Base-by-base conservation (phyloP, 2,329 filamentous ascomycete species). In the Acrodontium crateriforme region DNA sequence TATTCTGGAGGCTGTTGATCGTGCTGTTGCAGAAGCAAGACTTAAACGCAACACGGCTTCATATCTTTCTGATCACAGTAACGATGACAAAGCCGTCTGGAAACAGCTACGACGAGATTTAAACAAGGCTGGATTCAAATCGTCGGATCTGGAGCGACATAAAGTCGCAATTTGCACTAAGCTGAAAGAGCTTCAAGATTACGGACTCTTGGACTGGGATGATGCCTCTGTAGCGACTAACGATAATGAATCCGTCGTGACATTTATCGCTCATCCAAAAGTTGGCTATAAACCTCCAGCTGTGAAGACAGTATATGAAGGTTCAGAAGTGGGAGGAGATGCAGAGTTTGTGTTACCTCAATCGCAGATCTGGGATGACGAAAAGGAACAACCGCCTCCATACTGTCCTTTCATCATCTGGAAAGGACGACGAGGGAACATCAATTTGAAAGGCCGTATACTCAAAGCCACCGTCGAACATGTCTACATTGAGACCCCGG, bases 81-180 rank as follows among this genome's bases (percentile, higher is more conserved):
- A 15, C 13, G 24, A 25, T 11, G 24, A 25, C 24, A 25, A 25
- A 13, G 24, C 8, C 6, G 24, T 25, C 10, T 25, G 24, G 24
- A 8, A 13, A 16, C 24, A 25, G 13, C 24, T 25, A 16, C 24
- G 24, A 9, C 7, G 24, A 7, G 24, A 25, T 15, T 15, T 25
- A 16, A 25, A 25, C 14, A 7, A 9, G 7, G 24, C 24, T 8
- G 24, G 24, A 8, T 14, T 25, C 24, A 25, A 25, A 16, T 25
- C 24, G n/a, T 25, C 24, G 6, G 24, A 25, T 25, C 5, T 25
- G 5, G 24, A 25, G 24, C 15, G 11, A 13, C 24, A 25, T 11
- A 25, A 25, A 11, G 8, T 13, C 10, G 8, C 17, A 8, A 25
- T 25, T 9, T 13, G 10, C 12, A 8, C 15, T 5, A 25, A 25